A percentile compares a stretch with the other conserved stretches of the same genome.
phyloP scores from a whole-genome alignment of 2,329 filamentous ascomycete genomes.

The Neospermospora avenae region DNA sequence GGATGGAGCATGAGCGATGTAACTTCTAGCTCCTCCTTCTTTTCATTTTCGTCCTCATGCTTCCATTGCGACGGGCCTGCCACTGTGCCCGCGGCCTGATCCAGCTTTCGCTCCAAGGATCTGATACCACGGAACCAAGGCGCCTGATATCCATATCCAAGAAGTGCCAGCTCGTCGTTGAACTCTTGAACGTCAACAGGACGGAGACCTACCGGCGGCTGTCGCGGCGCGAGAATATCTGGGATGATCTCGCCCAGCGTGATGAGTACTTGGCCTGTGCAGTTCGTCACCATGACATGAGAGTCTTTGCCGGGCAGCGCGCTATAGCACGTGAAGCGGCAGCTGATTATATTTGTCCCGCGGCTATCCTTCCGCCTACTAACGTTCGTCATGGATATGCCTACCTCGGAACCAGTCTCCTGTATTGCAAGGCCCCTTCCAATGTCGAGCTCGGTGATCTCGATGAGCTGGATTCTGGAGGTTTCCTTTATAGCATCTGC shows the following conservation, averaged over 20 bases:
- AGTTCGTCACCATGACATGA: neutral
- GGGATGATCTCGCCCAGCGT: neutral
- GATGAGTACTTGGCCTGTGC: neutral
- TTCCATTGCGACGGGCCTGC: neutral
- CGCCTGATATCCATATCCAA: conserved; percentile 23
- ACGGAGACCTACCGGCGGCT: neutral
- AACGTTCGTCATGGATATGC: too few species aligned
- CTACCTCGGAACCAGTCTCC: too few species aligned
- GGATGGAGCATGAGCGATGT: conserved; percentile 45
- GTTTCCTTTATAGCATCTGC: too few species aligned
- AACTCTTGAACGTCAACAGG: conserved; percentile 20
- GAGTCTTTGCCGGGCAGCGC: too few species aligned
- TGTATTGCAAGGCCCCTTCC: too few species aligned
- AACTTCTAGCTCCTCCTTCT: neutral
- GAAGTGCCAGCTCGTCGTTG: conserved; percentile 12
- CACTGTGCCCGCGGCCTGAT: conserved; percentile 6
- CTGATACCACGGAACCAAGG: conserved; percentile 17
- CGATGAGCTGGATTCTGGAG: too few species aligned
- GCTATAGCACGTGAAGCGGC: too few species aligned
- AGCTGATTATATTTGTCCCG: too few species aligned
- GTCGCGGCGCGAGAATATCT: neutral
- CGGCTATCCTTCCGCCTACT: too few species aligned
- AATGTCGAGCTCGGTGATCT: conserved; percentile 21
- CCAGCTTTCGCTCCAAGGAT: conserved; percentile 6
- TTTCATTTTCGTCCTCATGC: too few species aligned